phyloP scores from a whole-genome alignment of 495 filamentous ascomycete species.

The Penicillium paradoxum region DNA sequence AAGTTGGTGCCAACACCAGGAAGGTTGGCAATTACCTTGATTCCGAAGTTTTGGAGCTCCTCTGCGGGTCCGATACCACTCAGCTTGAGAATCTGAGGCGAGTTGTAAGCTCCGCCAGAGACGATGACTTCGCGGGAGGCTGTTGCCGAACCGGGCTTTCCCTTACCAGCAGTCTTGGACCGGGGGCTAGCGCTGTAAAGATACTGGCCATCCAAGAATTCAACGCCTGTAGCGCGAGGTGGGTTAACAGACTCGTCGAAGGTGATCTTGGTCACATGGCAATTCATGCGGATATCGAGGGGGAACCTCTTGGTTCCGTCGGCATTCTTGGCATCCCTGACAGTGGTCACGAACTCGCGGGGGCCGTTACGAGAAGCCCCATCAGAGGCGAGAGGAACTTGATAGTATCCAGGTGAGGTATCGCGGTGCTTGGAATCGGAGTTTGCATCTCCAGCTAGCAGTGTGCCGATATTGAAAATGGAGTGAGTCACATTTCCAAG shows the following conservation, averaged over 20 bases:
- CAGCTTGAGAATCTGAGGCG: conserved; percentile 60
- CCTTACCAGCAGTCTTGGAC: conserved; percentile 20
- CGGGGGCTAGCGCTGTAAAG: conserved; percentile 57
- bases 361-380: conserved; percentile 45
- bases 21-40: conserved; percentile 50
- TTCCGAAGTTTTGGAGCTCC: conserved; percentile 46
- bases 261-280: conserved; percentile 54
- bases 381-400: conserved; percentile 48
- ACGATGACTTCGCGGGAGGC: conserved; percentile 57
- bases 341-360: conserved; percentile 50
- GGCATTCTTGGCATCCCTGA: conserved; percentile 43
- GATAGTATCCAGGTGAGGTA: conserved; percentile 42
- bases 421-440: conserved; percentile 35
- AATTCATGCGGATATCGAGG: conserved; percentile 55
- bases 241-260: conserved; percentile 43
- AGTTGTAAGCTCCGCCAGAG: conserved; percentile 56
- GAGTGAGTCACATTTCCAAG: conserved; percentile 42
- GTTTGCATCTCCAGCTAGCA: conserved; percentile 53
- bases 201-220: conserved; percentile 54
- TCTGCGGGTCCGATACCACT: conserved; percentile 54
- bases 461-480: conserved; percentile 33
- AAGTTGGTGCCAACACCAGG: conserved; percentile 63
- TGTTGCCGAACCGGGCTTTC: conserved; percentile 39
- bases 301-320: conserved; percentile 53
- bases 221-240: conserved; percentile 56